Base-by-base conservation (phyloP, 345 rosid species). In the Citrus australasica region DNA sequence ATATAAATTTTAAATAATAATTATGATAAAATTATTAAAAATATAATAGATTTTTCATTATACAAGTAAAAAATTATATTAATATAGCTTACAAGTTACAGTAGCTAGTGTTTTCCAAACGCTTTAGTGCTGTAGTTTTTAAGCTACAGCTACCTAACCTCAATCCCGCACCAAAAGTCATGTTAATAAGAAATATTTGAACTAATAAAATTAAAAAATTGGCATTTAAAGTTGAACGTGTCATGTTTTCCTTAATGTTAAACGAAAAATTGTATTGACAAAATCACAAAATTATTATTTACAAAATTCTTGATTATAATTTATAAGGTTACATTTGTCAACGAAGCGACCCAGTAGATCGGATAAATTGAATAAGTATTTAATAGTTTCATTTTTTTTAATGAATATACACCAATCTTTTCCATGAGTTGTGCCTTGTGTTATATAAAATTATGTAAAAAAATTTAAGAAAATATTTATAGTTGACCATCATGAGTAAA, bases 101-200 rank as follows among this genome's bases (percentile, higher is more conserved):
- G 0, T 0, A 32, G 5, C 0, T 32, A 32, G 0, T 32, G 5
- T 4, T 32, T 32, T 4, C 0, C 5, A 32, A 32, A 32, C 0
- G 0, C 0, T 32, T 32, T 32, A 32, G 0, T 3, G 0, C 33
- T 4, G 5, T 32, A 32, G 0, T 32, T 32, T 32, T 32, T 32
- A 32, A 32, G 33, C 0, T 32, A 32, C 4, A 32, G 0, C 0
- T 33, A 4, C 4, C 4, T 32, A 32, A 32, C 33, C 4, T 32
- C 33, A 32, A 32, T 32, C 0, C 0, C 33, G 4, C 33, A 30
- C 33, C 33, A 0, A 1, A 42, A 61, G 5, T 11, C 6, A 63
- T 10, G 14, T 3, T 25, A 61, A 27, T 61, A 61, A 4, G 7
- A 17, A 6, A 17, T 32, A 2, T 16, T 65, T 65, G 9, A 30